phyloP scores from a whole-genome alignment of 2,329 filamentous ascomycete species.

The Fusarium dimerum region DNA sequence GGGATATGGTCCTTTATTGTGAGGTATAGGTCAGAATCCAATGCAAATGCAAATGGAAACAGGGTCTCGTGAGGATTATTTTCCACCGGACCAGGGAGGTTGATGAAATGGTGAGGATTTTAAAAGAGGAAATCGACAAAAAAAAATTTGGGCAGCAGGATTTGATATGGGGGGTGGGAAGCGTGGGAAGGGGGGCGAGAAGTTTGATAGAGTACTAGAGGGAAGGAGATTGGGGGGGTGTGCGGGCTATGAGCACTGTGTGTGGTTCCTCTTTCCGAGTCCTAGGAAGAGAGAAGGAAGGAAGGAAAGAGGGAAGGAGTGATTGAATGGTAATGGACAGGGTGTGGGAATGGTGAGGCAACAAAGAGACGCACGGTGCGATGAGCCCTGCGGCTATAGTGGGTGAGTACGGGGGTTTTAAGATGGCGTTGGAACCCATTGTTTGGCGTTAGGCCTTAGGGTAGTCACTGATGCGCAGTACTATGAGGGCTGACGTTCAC shows the following conservation, averaged over 20 bases:
- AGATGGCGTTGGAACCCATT: not conserved
- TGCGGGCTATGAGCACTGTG: slow-evolving; percentile 18
- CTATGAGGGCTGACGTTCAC: not conserved
- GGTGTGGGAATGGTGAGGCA: not conserved
- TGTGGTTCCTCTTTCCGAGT: not conserved
- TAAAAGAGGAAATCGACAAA: slow-evolving; percentile 34
- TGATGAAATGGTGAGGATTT: slow-evolving; percentile 40
- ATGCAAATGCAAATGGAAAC: slow-evolving; percentile 33
- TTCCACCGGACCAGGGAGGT: slow-evolving; percentile 40
- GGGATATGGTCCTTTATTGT: slow-evolving; percentile 30
- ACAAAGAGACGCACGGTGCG: not conserved
- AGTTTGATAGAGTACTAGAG: slow-evolving; percentile 23
- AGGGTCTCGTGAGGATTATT: slow-evolving; percentile 34
- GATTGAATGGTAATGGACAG: not conserved
- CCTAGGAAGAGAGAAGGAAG: not conserved
- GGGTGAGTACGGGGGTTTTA: not conserved
- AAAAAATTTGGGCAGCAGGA: slow-evolving; percentile 41
- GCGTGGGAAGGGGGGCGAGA: slow-evolving; percentile 28
- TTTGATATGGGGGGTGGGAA: slow-evolving; percentile 28
- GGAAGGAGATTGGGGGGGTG: slow-evolving; percentile 12
- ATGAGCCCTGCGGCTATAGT: not conserved
- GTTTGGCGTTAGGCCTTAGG: not conserved
- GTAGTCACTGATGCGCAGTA: not conserved
- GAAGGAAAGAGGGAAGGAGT: not conserved
- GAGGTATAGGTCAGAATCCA: slow-evolving; percentile 36